Base-by-base conservation (phyloP, 140 eudicot species). In the Erigeron philadelphicus region DNA sequence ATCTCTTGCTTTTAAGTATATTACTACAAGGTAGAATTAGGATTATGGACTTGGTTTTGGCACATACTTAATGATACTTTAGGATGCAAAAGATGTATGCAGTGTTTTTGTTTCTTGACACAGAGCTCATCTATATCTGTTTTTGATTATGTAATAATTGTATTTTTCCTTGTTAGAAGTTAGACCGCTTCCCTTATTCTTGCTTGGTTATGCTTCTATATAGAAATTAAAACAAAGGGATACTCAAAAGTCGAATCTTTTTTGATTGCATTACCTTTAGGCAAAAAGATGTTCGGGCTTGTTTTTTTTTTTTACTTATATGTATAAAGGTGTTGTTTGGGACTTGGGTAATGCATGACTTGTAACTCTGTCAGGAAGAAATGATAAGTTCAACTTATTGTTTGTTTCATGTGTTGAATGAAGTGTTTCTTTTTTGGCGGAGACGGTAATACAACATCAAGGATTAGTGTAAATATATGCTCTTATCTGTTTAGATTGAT, bases 41-140 rank as follows among this genome's bases (percentile, higher is more conserved):
- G 56, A 38, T 19, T 17, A 31, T 53, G 47, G 71, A 49, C 40
- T 40, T 50, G 17, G 59, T 71, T 25, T 9, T 57, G 75, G 54
- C 55, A 1, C 13, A 41, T 49, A 11, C 23, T 11, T 45, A 40
- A 10, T 61, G 44, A 19, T 66, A 61, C 9, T 44, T 64, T 44
- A 42, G 9, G 7, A 66, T 50, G 23, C 38, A 9, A 12, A 58
- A 23, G 64, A 16, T 64, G 10, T 0, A 64, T 12, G 25, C 41
- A 44, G 0, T 54, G 16, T 50, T 17, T 12, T 0, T 17, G 7
- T 50, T 50, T 50, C 2, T n/a, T 50, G 56, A 50, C 19, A 50
- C 56, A n/a, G n/a, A 12, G 9, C n/a, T 6, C 21, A 7, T 5
- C 6, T 2, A 50, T 50, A 6, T 50, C 56, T 9, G 16, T 50